Conservation (phyloP, 176 grass and related monocot species). For the Lolium rigidum region DNA sequence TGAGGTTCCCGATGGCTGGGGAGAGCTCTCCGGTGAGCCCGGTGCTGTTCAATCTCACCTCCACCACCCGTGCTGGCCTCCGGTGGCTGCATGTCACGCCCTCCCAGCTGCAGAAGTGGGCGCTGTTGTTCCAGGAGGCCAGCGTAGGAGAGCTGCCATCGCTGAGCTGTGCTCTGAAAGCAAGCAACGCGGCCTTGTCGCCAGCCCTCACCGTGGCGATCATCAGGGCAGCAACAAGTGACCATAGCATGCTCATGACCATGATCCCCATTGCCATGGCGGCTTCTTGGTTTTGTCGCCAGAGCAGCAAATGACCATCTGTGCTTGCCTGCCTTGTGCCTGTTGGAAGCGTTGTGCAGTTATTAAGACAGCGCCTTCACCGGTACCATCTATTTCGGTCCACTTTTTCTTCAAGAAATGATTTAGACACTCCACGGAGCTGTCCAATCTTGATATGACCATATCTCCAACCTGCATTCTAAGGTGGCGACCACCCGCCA, state of each 20-base stretch:
- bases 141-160: not conserved
- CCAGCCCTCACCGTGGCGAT: not conserved
- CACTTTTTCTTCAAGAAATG: too few relatives aligned
- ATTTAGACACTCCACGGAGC: too few relatives aligned
- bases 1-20: not conserved
- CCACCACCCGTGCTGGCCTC: not conserved
- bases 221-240: not conserved
- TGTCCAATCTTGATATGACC: too few relatives aligned
- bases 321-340: not conserved
- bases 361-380: not conserved
- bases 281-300: not conserved
- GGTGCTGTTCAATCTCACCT: not conserved
- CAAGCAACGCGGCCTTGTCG: not conserved
- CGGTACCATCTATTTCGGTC: too few relatives aligned
- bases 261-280: not conserved
- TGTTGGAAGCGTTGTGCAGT: not conserved
- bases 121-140: not conserved
- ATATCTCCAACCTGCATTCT: not conserved
- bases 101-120: not conserved
- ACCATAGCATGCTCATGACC: not conserved
- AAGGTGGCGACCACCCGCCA: too few relatives aligned
- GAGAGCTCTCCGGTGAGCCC: not conserved
- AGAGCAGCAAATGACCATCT: not conserved
- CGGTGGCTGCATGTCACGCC: not conserved
- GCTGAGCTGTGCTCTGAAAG: not conserved